phyloP scores from a whole-genome alignment of 75 land plant species.

The Sequoia sempervirens region DNA sequence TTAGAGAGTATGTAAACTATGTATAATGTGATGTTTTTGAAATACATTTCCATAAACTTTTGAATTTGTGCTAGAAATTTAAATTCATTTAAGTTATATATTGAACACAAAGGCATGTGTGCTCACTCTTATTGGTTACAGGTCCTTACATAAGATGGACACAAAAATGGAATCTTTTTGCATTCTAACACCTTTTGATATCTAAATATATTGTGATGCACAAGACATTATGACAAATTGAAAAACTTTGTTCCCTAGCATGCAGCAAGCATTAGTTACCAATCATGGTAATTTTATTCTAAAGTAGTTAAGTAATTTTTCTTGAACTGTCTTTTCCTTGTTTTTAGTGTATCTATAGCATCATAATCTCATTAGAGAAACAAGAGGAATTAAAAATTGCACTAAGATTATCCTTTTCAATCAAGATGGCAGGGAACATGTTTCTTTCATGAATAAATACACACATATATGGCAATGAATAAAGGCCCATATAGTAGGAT shows the following conservation, averaged over 20 bases:
- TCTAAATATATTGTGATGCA: neutral
- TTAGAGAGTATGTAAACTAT: neutral
- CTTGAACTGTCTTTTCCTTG: too few species aligned
- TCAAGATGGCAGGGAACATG: neutral
- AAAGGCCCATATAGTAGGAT: neutral
- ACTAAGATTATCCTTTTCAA: neutral
- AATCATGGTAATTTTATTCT: neutral
- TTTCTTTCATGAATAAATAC: neutral
- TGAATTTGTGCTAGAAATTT: neutral
- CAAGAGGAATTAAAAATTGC: neutral
- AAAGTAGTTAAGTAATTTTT: neutral
- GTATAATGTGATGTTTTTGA: neutral
- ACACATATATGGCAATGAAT: neutral
- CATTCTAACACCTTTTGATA: neutral
- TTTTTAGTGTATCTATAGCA: too few species aligned
- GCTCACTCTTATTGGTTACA: neutral
- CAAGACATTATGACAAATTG: neutral
- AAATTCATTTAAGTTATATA: neutral
- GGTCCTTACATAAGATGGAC: neutral
- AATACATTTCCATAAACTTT: neutral
- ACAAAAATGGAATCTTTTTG: neutral
- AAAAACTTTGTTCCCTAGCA: neutral
- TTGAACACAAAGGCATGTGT: neutral
- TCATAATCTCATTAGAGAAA: neutral
- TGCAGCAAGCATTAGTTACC: neutral